Base-by-base conservation (phyloP, 2,329 filamentous ascomycete species). In the Aspergillus novofumigatus region DNA sequence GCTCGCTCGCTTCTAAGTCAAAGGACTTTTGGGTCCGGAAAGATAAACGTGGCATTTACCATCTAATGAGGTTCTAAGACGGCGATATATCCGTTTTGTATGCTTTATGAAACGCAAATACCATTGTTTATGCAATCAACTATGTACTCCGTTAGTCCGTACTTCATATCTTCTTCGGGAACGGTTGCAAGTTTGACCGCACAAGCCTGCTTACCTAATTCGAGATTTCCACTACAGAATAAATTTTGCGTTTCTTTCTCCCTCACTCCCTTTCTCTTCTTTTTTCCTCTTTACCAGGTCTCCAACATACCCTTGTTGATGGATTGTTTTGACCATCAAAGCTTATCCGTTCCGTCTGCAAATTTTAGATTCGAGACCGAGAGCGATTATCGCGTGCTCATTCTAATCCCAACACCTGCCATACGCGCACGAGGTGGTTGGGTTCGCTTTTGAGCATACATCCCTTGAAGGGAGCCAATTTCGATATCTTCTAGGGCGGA, bases 1-100 rank as follows among this genome's bases (percentile, higher is more conserved):
- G n/a, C 79, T 88, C 73, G 79, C 87, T 49, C 81, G 88, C 65
- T 89, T 91, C 61, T 79, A 73, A 45, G 49, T n/a, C 7, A 21
- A 23, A 14, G 10, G 29, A 32, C 29, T 32, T 11, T 14, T 14
- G 4, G 2, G 4, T 14, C 32, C n/a, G n/a, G 7, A 17, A 7
- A 38, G 17, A 6, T 38, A 17, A 17, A 17, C 32, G 17, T 38
- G 14, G 1, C n/a, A 4, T 17, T 44, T 44, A 3, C 8, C 21
- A 11, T 44, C 21, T 44, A 20, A 44, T 21, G n/a, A 11, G n/a
- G 3, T 44, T 21, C 10, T 3, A 44, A 44, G 17, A 45, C 42
- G 2, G 42, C 44, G 3, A 26, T 11, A 25, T 14, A 25, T 7
- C 3, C 21, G 7, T 47, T 23, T 3, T 47, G 8, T 17, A 7